Evolutionary conservation across 1,284 basidiomycete species (phyloP).

Genomic region (Afroboletus lepidellus): DNA sequence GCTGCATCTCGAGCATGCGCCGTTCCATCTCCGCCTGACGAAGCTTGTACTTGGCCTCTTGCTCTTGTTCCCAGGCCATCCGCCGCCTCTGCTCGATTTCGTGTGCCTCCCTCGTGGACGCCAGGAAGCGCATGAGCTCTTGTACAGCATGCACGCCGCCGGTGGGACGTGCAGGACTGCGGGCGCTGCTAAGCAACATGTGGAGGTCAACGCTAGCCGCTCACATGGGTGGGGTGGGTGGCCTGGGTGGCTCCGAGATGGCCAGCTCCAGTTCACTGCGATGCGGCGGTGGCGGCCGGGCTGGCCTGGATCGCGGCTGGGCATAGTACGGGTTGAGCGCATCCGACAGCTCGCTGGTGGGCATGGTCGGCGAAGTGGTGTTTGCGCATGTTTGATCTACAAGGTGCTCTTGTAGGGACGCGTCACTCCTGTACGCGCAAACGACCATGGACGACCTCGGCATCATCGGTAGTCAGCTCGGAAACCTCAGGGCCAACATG

Average conservation of each 20-base stretch:
- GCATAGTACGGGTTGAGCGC: conserved; percentile 68
- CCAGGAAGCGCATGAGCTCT: conserved; percentile 54
- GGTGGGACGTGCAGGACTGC: conserved; percentile 17
- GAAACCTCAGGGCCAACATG: conserved; percentile 35
- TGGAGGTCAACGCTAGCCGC: conserved; percentile 1
- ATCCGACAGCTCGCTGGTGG: conserved; percentile 71
- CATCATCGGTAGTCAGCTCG: conserved; percentile 54
- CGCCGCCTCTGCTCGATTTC: conserved; percentile 58
- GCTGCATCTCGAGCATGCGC: conserved; percentile 54
- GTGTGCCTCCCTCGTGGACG: conserved; percentile 53
- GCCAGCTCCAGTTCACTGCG: conserved; percentile 61
- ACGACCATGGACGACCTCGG: conserved; percentile 45
- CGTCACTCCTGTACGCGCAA: conserved; percentile 38
- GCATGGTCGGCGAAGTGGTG: conserved; percentile 30
- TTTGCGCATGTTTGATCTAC: conserved; percentile 32
- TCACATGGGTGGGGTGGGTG: conserved; percentile 32
- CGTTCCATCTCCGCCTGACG: conserved; percentile 59
- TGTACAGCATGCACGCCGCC: conserved; percentile 49
- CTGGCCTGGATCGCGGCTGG: conserved; percentile 42
- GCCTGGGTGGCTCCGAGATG: conserved; percentile 46
- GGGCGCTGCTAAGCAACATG: conserved; percentile 8
- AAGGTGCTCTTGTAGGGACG: conserved; percentile 43
- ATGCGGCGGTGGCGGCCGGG: conserved; percentile 33
- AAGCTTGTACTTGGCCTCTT: conserved; percentile 55
- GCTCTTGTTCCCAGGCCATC: conserved; percentile 64